Percentiles rank a stretch among this genome's conserved stretches.
These are phyloP conservation scores for Vigna hirtella DNA, from an alignment of 306 rosid genomes.

Conservation along the genomic window DNA sequence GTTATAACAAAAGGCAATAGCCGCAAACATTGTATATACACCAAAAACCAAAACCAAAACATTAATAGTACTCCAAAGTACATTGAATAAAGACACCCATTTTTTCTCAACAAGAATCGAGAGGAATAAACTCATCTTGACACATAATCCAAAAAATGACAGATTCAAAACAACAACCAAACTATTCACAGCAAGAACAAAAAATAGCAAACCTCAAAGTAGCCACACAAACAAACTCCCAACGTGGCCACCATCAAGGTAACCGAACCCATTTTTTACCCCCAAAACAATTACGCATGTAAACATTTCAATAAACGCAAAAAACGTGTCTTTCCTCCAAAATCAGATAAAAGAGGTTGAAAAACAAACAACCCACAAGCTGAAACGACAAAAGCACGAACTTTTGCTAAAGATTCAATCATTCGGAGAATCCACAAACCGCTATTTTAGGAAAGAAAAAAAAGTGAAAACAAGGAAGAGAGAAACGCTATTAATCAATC, in stretches of 20 bases:
- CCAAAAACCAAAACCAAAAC: constrained; percentile 38
- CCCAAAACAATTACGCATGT: not conserved
- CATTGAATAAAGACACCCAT: constrained; percentile 52
- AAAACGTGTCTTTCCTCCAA: constrained; percentile 21
- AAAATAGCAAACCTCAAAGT: constrained; percentile 38
- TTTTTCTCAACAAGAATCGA: constrained; percentile 32
- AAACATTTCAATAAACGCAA: not conserved
- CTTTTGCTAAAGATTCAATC: constrained; percentile 37
- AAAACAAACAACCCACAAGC: constrained; percentile 40
- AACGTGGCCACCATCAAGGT: constrained; percentile 20
- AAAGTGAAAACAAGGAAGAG: not conserved
- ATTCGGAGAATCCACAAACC: constrained; percentile 34
- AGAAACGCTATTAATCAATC: constrained; percentile 22
- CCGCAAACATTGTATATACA: constrained; percentile 35
- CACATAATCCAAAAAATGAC: constrained; percentile 31
- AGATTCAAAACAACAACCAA: constrained; percentile 7
- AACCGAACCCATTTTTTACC: constrained; percentile 24
- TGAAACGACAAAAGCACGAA: constrained; percentile 49
- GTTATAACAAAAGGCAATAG: not conserved
- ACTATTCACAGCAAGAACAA: constrained; percentile 17
- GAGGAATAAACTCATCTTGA: constrained; percentile 9
- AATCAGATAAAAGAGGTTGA: constrained; percentile 31
- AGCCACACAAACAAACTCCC: constrained; percentile 33
- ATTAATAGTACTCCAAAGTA: constrained; percentile 33
- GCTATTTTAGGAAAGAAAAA: constrained; percentile 7